These are phyloP conservation scores for Trichomonascaceae sp. DNA, from an alignment of 1,139 yeast species.

Conservation along the genomic window DNA sequence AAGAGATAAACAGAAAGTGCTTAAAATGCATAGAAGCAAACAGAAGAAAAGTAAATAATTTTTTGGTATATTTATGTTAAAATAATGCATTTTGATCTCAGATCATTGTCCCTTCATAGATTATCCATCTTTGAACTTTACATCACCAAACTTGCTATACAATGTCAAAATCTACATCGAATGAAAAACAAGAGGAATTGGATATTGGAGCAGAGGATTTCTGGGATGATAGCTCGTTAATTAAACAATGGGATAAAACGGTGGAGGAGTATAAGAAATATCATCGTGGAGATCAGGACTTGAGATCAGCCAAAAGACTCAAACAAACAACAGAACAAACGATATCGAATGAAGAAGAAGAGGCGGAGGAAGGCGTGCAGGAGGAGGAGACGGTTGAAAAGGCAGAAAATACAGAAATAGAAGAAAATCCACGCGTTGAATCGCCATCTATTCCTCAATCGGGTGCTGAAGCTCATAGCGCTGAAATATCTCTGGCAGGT, in stretches of 20 bases:
- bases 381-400: neutral
- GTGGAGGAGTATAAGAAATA: constrained; percentile 23
- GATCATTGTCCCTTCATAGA: neutral
- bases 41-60: constrained; percentile 62
- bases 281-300: constrained; percentile 3
- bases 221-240: constrained; percentile 27
- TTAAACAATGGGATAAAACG: constrained; percentile 23
- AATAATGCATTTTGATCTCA: neutral
- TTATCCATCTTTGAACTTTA: neutral
- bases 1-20: constrained; percentile 81
- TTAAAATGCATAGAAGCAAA: constrained; percentile 78
- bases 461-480: neutral
- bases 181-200: constrained; percentile 4
- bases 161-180: neutral
- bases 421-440: neutral
- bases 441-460: neutral
- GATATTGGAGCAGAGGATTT: constrained; percentile 19
- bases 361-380: constrained; percentile 3
- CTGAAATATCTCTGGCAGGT: constrained; percentile 13
- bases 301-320: constrained; percentile 6
- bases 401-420: neutral
- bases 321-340: constrained; percentile 5
- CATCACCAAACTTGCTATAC: neutral
- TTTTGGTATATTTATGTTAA: neutral
- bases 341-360: neutral